These are phyloP conservation scores for Aspergillus ochraceoroseus DNA, from an alignment of 2,329 filamentous ascomycete genomes.

Conservation along the genomic window DNA sequence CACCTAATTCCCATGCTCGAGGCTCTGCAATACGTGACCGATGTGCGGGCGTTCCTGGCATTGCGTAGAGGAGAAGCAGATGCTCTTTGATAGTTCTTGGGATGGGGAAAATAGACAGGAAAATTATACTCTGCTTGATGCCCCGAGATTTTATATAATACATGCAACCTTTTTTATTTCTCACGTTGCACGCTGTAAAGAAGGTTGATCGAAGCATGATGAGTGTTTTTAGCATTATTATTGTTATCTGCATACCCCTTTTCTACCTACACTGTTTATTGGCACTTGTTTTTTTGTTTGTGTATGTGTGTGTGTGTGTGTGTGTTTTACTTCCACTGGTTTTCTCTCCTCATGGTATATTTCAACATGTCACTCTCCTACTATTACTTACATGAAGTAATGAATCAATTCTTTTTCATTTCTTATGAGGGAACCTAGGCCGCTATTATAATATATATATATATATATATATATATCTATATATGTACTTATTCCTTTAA, in stretches of 20 bases:
- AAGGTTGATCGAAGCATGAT: slow-evolving; percentile 14
- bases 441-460: too few relatives aligned
- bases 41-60: slow-evolving; percentile 85
- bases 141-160: slow-evolving; percentile 13
- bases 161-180: slow-evolving; percentile 12
- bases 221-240: slow-evolving; percentile 12
- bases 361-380: background rate
- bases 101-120: background rate
- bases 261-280: slow-evolving; percentile 3
- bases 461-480: too few relatives aligned
- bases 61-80: slow-evolving; percentile 73
- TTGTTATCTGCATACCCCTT: slow-evolving; percentile 16
- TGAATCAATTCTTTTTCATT: background rate
- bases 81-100: slow-evolving; percentile 21
- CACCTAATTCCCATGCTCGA: slow-evolving; percentile 90
- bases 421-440: too few relatives aligned
- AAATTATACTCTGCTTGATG: slow-evolving; percentile 3
- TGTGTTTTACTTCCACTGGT: too few relatives aligned
- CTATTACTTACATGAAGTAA: slow-evolving; percentile 8
- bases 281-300: background rate
- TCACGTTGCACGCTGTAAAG: slow-evolving; percentile 14
- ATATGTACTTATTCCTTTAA: too few relatives aligned
- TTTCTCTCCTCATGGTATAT: too few relatives aligned
- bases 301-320: too few relatives aligned
- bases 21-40: slow-evolving; percentile 91